A percentile compares a stretch with the other conserved stretches of the same genome.
phyloP scores from a whole-genome alignment of 305 asterid genomes.

The Rubia tinctorum region DNA sequence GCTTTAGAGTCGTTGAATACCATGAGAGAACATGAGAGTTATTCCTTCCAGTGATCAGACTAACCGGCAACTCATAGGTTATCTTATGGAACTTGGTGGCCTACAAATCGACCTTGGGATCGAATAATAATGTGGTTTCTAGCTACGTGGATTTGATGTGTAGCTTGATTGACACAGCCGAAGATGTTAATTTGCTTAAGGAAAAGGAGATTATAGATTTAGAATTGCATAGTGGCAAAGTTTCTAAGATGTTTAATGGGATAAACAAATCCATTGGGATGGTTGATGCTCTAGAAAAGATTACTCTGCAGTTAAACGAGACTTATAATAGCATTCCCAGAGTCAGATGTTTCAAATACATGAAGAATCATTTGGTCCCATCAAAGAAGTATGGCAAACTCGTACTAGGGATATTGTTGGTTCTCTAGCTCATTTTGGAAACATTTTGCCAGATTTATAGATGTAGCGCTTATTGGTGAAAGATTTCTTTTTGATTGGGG shows the following conservation, averaged over 20 bases:
- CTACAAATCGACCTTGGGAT: slow-evolving; percentile 28
- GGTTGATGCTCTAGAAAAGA: not conserved
- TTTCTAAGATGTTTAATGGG: slow-evolving; percentile 7
- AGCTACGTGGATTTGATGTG: slow-evolving; percentile 21
- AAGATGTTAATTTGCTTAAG: slow-evolving; percentile 13
- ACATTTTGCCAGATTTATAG: slow-evolving; percentile 12
- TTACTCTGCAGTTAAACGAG: not conserved
- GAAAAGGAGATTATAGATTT: not conserved
- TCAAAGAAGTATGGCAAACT: not conserved
- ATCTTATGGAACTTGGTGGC: slow-evolving; percentile 36
- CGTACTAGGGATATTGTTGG: not conserved
- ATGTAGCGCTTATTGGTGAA: slow-evolving; percentile 9
- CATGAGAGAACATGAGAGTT: not conserved
- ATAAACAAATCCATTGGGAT: not conserved
- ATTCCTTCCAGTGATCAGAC: slow-evolving; percentile 23
- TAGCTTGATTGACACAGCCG: slow-evolving; percentile 4
- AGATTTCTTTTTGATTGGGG: too few relatives aligned
- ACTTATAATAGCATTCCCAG: not conserved
- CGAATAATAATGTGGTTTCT: too few relatives aligned
- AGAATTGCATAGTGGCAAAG: not conserved
- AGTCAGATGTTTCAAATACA: not conserved
- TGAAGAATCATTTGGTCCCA: not conserved
- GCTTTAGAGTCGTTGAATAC: slow-evolving; percentile 10
- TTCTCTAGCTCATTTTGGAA: not conserved
- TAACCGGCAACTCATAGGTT: slow-evolving; percentile 18